These are phyloP conservation scores for Daphne laureola DNA, from an alignment of 441 rosid species.

Conservation along the genomic window DNA sequence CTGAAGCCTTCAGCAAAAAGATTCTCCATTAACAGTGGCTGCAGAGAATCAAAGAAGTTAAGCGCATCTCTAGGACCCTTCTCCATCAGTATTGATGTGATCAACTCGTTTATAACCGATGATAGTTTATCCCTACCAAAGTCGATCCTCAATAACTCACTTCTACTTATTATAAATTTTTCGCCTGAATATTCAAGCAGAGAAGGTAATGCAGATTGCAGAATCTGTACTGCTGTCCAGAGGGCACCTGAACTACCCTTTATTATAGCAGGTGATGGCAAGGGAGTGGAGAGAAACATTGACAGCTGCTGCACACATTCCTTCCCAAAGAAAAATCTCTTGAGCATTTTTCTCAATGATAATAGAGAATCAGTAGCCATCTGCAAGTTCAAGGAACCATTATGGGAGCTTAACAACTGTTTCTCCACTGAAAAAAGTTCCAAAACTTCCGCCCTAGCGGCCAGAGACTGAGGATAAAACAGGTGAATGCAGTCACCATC, in stretches of 20 bases:
- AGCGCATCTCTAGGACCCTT: slow-evolving; percentile 66
- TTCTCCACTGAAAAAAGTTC: slow-evolving; percentile 92
- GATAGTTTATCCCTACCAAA: slow-evolving; percentile 30
- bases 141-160: slow-evolving; percentile 48
- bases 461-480: slow-evolving; percentile 84
- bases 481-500: slow-evolving; percentile 93
- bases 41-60: slow-evolving; percentile 52
- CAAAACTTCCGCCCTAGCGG: slow-evolving; percentile 87
- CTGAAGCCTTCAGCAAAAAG: slow-evolving; percentile 58
- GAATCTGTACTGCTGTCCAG: slow-evolving; percentile 74
- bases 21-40: slow-evolving; percentile 75
- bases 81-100: slow-evolving; percentile 45
- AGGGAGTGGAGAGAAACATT: slow-evolving; percentile 50
- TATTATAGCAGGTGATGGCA: slow-evolving; percentile 62
- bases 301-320: slow-evolving; percentile 64
- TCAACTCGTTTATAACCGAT: slow-evolving; percentile 46
- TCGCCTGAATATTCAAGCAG: slow-evolving; percentile 51
- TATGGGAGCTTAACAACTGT: slow-evolving; percentile 87
- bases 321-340: slow-evolving; percentile 37
- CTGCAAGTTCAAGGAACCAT: slow-evolving; percentile 74
- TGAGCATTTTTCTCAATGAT: slow-evolving; percentile 58
- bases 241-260: slow-evolving; percentile 38
- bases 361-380: slow-evolving; percentile 65
- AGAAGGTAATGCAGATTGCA: slow-evolving; percentile 68
- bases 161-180: slow-evolving; percentile 38